These are phyloP conservation scores for Casuarina equisetifolia DNA, from an alignment of 306 rosid species.

Conservation along the genomic window DNA sequence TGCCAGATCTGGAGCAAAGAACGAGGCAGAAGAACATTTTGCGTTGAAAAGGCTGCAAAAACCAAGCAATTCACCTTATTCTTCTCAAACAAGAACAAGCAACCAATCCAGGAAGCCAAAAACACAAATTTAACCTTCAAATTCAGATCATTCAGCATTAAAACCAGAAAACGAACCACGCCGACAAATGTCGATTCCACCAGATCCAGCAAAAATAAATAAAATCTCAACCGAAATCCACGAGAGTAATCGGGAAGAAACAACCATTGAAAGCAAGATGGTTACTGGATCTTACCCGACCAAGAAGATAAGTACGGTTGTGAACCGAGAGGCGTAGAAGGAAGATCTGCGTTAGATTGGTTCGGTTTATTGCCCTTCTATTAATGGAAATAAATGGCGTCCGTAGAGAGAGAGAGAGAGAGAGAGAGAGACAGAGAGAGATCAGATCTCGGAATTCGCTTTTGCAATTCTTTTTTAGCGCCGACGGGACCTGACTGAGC, in stretches of 20 bases:
- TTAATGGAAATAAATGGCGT: not conserved
- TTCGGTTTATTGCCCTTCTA: not conserved
- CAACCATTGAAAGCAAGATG: not conserved
- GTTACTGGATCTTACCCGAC: slow-evolving; percentile 27
- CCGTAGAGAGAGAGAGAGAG: not conserved
- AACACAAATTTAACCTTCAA: slow-evolving; percentile 10
- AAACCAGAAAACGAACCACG: slow-evolving; percentile 8
- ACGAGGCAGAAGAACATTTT: slow-evolving; percentile 3
- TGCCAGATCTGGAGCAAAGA: slow-evolving; percentile 23
- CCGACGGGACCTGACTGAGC: not conserved
- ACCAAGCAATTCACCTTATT: not conserved
- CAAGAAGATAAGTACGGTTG: slow-evolving; percentile 1
- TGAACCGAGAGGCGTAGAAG: not conserved
- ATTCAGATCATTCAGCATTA: slow-evolving; percentile 11
- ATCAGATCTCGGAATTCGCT: not conserved
- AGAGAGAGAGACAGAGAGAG: not conserved
- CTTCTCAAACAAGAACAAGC: not conserved
- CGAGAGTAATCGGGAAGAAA: not conserved
- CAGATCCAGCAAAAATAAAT: slow-evolving; percentile 32
- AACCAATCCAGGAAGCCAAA: not conserved
- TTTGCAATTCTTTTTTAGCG: not conserved
- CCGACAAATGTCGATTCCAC: slow-evolving; percentile 20
- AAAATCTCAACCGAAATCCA: slow-evolving; percentile 8
- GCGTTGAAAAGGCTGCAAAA: not conserved
- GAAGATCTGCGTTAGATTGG: slow-evolving; percentile 7